A percentile compares a stretch with the other conserved stretches of the same genome.
Conservation (phyloP, 2,329 filamentous ascomycete genomes). For the Magnaporthales sp. region DNA sequence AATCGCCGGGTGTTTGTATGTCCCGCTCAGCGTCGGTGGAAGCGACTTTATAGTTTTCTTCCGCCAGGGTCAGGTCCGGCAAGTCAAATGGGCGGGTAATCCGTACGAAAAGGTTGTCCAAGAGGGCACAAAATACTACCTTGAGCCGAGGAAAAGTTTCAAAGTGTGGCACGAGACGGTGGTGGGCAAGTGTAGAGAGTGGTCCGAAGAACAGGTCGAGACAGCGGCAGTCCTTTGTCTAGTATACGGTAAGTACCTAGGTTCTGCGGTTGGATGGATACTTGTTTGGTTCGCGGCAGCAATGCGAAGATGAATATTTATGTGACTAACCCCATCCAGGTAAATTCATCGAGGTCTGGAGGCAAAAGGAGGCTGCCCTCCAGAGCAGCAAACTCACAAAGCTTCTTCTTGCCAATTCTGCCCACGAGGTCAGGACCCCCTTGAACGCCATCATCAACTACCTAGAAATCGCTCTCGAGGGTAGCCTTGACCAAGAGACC, state of each 20-base stretch:
- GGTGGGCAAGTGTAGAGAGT: constrained; percentile 74
- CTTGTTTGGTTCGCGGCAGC: not conserved
- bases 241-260: constrained; percentile 61
- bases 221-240: constrained; percentile 81
- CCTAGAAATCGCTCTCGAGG: constrained; percentile 82
- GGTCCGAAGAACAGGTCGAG: constrained; percentile 83
- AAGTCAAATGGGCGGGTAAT: constrained; percentile 81
- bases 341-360: constrained; percentile 86
- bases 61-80: constrained; percentile 63
- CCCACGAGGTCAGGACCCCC: constrained; percentile 84
- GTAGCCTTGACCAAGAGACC: constrained; percentile 69
- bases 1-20: constrained; percentile 72
- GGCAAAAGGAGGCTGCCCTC: constrained; percentile 77
- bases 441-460: constrained; percentile 94
- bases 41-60: constrained; percentile 88
- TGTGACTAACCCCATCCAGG: constrained; percentile 20
- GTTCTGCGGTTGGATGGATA: not conserved
- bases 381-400: constrained; percentile 75
- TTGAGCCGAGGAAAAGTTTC: constrained; percentile 75
- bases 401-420: constrained; percentile 75
- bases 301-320: no score
- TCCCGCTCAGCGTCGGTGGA: constrained; percentile 68
- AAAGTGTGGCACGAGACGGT: constrained; percentile 75
- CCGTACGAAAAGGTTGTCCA: constrained; percentile 72
- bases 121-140: constrained; percentile 61